Evolutionary conservation across 2,329 filamentous ascomycete genomes (phyloP).

Genomic region (Diaporthe citri): DNA sequence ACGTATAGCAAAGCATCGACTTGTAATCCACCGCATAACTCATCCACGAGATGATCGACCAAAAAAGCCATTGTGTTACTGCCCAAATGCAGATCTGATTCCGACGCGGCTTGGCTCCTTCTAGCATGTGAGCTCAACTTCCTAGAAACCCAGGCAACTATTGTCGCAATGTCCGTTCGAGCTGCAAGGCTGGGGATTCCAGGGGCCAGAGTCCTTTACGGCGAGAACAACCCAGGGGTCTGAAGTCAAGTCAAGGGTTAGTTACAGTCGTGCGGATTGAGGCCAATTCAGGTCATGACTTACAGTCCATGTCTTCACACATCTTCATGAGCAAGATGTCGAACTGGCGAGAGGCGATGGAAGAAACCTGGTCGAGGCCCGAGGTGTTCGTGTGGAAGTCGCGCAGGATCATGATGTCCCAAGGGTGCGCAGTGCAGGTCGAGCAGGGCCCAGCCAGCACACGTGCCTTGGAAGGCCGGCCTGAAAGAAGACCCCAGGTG

Average conservation of each 20-base stretch:
- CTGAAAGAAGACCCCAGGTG: slow-evolving; percentile 24
- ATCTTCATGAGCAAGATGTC: slow-evolving; percentile 36
- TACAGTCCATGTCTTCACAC: slow-evolving; percentile 22
- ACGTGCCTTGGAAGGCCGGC: slow-evolving; percentile 6
- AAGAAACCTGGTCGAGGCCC: background rate
- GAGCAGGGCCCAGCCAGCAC: background rate
- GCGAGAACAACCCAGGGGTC: slow-evolving; percentile 32
- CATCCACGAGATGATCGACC: background rate
- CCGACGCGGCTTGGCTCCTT: background rate
- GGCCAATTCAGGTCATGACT: background rate
- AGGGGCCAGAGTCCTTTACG: slow-evolving; percentile 18
- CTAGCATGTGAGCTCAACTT: background rate
- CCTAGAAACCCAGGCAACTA: background rate
- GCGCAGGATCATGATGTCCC: slow-evolving; percentile 33
- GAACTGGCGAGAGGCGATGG: background rate
- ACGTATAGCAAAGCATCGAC: background rate
- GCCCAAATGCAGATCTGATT: background rate
- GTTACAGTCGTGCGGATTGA: no score
- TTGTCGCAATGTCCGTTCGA: background rate
- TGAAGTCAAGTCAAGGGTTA: background rate
- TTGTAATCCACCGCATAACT: background rate
- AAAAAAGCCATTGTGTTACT: background rate
- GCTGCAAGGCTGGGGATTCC: background rate
- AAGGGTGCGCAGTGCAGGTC: slow-evolving; percentile 8
- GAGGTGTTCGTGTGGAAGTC: slow-evolving; percentile 16